phyloP scores from a whole-genome alignment of 306 rosid species.

The Mimosa bimucronata region DNA sequence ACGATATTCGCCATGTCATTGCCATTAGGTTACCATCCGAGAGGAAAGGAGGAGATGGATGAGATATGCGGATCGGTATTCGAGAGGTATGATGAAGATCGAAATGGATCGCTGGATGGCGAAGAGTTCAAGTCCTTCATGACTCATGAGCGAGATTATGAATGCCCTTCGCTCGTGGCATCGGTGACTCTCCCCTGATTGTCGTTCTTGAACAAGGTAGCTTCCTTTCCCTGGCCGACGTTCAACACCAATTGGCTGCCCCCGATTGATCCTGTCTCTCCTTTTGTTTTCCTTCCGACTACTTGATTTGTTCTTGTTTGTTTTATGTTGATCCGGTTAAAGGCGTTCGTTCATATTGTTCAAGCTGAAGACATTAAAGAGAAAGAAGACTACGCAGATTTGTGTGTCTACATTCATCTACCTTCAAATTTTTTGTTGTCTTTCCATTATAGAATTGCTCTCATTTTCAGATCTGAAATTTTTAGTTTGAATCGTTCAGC shows the following conservation, averaged over 20 bases:
- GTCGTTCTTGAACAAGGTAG: slow-evolving; percentile 58
- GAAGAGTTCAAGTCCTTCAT: slow-evolving; percentile 50
- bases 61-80: slow-evolving; percentile 37
- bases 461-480: not conserved
- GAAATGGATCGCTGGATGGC: slow-evolving; percentile 46
- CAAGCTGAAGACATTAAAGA: not conserved
- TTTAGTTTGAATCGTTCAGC: not conserved
- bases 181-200: slow-evolving; percentile 59
- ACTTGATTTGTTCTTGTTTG: not conserved
- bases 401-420: no score
- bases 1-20: slow-evolving; percentile 47
- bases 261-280: not conserved
- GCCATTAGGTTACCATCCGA: slow-evolving; percentile 48
- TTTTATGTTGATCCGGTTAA: not conserved
- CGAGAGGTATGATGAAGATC: slow-evolving; percentile 54
- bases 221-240: slow-evolving; percentile 58
- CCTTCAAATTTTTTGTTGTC: not conserved
- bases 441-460: not conserved
- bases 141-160: slow-evolving; percentile 59
- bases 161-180: slow-evolving; percentile 64
- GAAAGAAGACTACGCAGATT: no score
- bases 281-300: not conserved
- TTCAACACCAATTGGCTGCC: slow-evolving; percentile 50
- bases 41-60: slow-evolving; percentile 30
- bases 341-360: not conserved